phyloP scores from a whole-genome alignment of 371 early-diverging fungal species.

The Phascolomyces articulosus region DNA sequence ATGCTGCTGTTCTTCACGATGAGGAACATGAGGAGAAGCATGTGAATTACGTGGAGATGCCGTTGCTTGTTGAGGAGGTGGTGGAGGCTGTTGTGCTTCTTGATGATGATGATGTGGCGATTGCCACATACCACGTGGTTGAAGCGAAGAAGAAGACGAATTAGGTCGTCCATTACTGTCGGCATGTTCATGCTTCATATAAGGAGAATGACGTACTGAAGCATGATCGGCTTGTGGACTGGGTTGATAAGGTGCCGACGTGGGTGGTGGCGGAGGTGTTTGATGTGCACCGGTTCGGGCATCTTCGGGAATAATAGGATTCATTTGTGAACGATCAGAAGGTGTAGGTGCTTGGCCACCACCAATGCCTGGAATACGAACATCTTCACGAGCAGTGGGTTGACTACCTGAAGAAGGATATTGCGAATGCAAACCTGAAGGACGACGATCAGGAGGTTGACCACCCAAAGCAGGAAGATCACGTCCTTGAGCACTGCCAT shows the following conservation, averaged over 20 bases:
- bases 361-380: slow-evolving; percentile 50
- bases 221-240: slow-evolving; percentile 2
- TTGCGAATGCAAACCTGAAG: slow-evolving; percentile 34
- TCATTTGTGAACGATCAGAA: slow-evolving; percentile 58
- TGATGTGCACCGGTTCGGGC: slow-evolving; percentile 19
- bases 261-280: slow-evolving; percentile 24
- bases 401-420: slow-evolving; percentile 7
- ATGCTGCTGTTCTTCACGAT: slow-evolving; percentile 4
- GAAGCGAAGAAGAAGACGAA: slow-evolving; percentile 1
- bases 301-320: slow-evolving; percentile 46
- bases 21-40: neutral
- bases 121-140: slow-evolving; percentile 16
- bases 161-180: slow-evolving; percentile 1
- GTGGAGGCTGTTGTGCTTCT: slow-evolving; percentile 17
- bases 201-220: slow-evolving; percentile 9
- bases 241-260: slow-evolving; percentile 14
- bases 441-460: slow-evolving; percentile 25
- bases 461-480: slow-evolving; percentile 48
- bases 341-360: slow-evolving; percentile 52
- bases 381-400: slow-evolving; percentile 35
- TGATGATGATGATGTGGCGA: slow-evolving; percentile 23
- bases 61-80: no score
- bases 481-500: slow-evolving; percentile 34
- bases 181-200: slow-evolving; percentile 7
- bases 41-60: slow-evolving; percentile 3